A percentile compares a stretch with the other conserved stretches of the same genome.
These are phyloP conservation scores for Craterostigma plantagineum DNA, from an alignment of 257 asterid genomes.

Conservation along the genomic window DNA sequence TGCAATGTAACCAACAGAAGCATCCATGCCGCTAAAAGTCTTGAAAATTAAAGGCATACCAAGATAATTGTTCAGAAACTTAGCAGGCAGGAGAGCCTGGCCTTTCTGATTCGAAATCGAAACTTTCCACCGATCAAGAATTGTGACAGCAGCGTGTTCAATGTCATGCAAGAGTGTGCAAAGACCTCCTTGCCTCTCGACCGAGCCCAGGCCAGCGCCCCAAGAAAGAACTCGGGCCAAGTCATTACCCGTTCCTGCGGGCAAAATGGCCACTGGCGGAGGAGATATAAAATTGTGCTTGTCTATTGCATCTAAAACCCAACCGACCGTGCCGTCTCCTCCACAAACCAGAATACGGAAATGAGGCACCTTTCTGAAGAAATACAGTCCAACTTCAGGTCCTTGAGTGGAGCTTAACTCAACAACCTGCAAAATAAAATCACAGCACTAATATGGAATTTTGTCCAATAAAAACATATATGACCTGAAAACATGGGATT, in stretches of 20 bases:
- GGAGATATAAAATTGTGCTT: constrained; percentile 87
- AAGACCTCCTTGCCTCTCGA: constrained; percentile 97
- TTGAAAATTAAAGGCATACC: constrained; percentile 36
- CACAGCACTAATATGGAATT: too few relatives aligned
- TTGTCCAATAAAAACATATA: too few relatives aligned
- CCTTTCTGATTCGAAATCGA: constrained; percentile 54
- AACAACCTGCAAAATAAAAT: constrained; percentile 23
- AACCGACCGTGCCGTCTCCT: constrained; percentile 98
- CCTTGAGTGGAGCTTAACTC: constrained; percentile 85
- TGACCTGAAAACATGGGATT: too few relatives aligned
- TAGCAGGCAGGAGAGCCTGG: constrained; percentile 41
- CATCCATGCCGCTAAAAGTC: too few relatives aligned
- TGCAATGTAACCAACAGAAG: too few relatives aligned
- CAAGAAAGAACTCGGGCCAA: constrained; percentile 94
- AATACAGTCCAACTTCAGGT: constrained; percentile 85
- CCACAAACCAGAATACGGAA: constrained; percentile 90
- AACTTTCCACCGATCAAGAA: constrained; percentile 94
- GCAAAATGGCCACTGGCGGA: constrained; percentile 97
- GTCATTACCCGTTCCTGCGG: constrained; percentile 99
- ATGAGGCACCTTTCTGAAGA: constrained; percentile 77
- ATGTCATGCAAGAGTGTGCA: constrained; percentile 68
- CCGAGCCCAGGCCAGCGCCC: constrained; percentile 97
- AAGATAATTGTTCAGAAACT: constrained; percentile 87
- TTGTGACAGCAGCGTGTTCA: constrained; percentile 95
- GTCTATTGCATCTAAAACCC: constrained; percentile 83